Evolutionary conservation across 805 yeast species (phyloP), one percentile per base, ranked within the genome.

Genomic region (Saturnispora zaruensis): DNA sequence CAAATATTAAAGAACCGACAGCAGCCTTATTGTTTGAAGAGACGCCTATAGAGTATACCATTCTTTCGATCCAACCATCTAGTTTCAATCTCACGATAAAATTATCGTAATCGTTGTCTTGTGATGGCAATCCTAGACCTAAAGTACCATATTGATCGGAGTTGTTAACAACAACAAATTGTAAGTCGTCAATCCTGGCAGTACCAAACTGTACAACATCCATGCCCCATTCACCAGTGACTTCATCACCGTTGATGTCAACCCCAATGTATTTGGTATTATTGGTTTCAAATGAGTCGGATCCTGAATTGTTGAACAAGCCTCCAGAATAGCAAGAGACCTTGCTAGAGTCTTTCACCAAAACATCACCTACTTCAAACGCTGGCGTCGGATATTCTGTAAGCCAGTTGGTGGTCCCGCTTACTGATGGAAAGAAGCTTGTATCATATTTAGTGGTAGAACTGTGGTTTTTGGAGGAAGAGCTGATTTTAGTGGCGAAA

Each of bases 111-210:
- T 20, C 34, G 11, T 49, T 25, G 8, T 38, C 43, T 18, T 50
- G 34, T 23, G 28, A 81, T 3, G 77, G 69, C 47, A 82, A 68
- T 14, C 88, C 88, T 50, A 84, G 75, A 18, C 87, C 87, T 41
- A 84, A 65, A 25, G 83, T 87, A 46, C 90, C 88, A 28, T 71
- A 65, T 13, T 78, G 65, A 49, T 75, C 74, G 4, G 84, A 74
- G 34, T 62, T 62, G 58, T 76, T 74, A 2, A 84, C 93, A 18
- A 87, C 75, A 3, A 89, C 96, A 63, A 87, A 77, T 4, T 85
- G 75, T 20, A 82, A 66, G 51, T 72, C 68, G 0, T 66, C 51
- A 4, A 84, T 63, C 5, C 69, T 62, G 9, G 70, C 61, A 44
- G 68, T 74, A 25, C 81, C 79, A 47, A 82, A 56, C 5, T 57